Percentiles rank a stretch among this genome's conserved stretches.
phyloP scores from a whole-genome alignment of 176 grass and related monocot genomes.

The Triticum urartu region DNA sequence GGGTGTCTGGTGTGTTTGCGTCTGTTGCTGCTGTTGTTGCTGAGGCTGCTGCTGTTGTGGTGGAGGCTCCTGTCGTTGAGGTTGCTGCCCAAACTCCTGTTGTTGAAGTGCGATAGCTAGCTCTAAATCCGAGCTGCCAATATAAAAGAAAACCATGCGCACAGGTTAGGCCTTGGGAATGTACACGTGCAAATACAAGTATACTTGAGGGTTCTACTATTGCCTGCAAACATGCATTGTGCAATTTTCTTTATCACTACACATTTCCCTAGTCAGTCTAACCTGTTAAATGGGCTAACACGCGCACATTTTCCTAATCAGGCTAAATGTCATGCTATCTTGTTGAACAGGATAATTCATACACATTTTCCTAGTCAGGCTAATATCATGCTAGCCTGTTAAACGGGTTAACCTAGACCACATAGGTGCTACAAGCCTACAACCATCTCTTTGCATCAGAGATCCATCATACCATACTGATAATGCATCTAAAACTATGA shows the following conservation, averaged over 20 bases:
- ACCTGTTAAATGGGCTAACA: not conserved
- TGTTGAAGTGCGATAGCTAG: slow-evolving; percentile 93
- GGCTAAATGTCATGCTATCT: not conserved
- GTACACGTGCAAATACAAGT: not conserved
- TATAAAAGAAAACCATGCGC: not conserved
- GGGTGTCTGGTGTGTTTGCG: slow-evolving; percentile 30
- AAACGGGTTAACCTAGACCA: not conserved
- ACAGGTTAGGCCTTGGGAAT: not conserved
- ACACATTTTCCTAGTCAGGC: not conserved
- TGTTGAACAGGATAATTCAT: not conserved
- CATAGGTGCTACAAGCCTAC: not conserved
- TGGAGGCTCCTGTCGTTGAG: slow-evolving; percentile 34
- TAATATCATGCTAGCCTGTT: not conserved
- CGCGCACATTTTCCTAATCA: not conserved
- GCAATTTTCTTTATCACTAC: not conserved
- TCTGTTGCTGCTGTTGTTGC: slow-evolving; percentile 15
- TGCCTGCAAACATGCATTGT: not conserved
- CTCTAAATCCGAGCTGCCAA: slow-evolving; percentile 86
- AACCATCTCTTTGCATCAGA: not conserved
- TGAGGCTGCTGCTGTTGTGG: slow-evolving; percentile 38
- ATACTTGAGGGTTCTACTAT: not conserved
- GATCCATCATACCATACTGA: not conserved
- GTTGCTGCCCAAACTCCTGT: slow-evolving; percentile 79
- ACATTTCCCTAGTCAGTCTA: slow-evolving; percentile 6
- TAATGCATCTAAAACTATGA: slow-evolving; percentile 11